Base-by-base conservation (phyloP, 164 flowering plant genomes). In the Dillenia turbinata region DNA sequence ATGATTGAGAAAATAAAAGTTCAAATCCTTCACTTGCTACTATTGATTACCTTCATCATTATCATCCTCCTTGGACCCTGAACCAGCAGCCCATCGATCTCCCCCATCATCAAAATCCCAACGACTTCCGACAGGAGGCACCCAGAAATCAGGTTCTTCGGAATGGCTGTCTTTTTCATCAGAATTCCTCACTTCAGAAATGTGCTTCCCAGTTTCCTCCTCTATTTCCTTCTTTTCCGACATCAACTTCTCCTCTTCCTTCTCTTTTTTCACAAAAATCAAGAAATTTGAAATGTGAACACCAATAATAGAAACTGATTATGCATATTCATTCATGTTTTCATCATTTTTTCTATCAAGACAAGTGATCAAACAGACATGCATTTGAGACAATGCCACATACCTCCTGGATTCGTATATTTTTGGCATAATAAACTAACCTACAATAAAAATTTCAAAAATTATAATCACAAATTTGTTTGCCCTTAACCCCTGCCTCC, bases 101-200 rank as follows among this genome's bases (percentile, higher is more conserved):
- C 77, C 79, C 47, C 97, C 93, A 72, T 85, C 87, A 73, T 93
- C 98, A 62, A 71, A 68, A 67, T 93, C 96, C 96, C 96, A 90
- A 8, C 97, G 89, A 12, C 77, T 81, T 24, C 98, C 97, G 8
- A 33, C 73, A 10, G 94, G 91, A 69, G 97, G 98, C 67, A 79
- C 71, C 97, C 98, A 90, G 61, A 90, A 89, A 46, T 85, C 92
- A 54, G 26, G 74, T 48, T 86, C 91, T 65, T 85, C 97, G 0
- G 59, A 56, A 67, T 77, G 86, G 72, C 79, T 75, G 7, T 70
- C 78, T 45, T 58, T 67, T 15, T 72, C 77, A 17, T 49, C 44
- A 47, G 66, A 16, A 16, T 82, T 65, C 59, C 69, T 80, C 13
- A 69, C 79, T 57, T 73, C 67, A 69, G 82, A 71, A 17, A 69